Conservation (phyloP, 371 early-diverging fungal species). For the Mortierella sp. region DNA sequence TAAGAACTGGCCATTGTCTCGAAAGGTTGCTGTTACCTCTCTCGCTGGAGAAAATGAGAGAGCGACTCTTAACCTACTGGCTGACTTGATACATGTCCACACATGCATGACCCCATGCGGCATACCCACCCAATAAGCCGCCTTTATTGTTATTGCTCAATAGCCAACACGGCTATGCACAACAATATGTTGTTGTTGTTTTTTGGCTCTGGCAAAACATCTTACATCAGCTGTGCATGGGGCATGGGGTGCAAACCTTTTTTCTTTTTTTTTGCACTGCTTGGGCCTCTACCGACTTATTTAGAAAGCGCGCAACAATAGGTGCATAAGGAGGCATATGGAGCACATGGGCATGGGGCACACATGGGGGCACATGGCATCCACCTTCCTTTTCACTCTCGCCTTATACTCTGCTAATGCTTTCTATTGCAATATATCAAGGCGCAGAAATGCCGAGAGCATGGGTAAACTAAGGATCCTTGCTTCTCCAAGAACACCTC, state of each 20-base stretch:
- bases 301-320: background rate
- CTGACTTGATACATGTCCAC: too few relatives aligned
- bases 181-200: background rate
- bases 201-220: background rate
- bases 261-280: too few relatives aligned
- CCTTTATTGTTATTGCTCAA: background rate
- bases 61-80: too few relatives aligned
- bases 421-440: background rate
- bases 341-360: background rate
- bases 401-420: background rate
- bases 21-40: too few relatives aligned
- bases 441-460: background rate
- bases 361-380: background rate
- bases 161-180: background rate
- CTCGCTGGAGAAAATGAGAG: too few relatives aligned
- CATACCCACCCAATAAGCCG: background rate
- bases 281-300: background rate
- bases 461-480: background rate
- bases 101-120: background rate
- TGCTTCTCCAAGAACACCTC: too few relatives aligned
- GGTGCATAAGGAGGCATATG: background rate
- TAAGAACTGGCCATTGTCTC: too few relatives aligned
- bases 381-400: background rate
- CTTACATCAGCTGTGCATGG: constrained; percentile 15
- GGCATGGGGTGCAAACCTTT: background rate